Conservation (phyloP, 176 grass and related monocot species). For the Musa beccarii region DNA sequence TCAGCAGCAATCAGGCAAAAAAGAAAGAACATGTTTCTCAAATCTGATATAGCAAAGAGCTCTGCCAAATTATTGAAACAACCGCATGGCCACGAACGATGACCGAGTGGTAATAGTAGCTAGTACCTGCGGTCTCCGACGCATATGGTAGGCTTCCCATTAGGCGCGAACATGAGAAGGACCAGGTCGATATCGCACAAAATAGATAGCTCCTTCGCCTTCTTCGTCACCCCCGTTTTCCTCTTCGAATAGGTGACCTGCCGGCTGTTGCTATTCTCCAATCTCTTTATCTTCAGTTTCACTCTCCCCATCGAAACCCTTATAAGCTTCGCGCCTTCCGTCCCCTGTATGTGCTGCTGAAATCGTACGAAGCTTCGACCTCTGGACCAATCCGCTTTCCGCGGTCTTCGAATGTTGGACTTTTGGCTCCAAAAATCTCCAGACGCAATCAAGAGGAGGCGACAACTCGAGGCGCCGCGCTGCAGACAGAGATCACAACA, state of each 20-base stretch:
- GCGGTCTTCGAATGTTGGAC: too few relatives aligned
- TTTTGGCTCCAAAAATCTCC: neutral
- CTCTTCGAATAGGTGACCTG: slow-evolving; percentile 67
- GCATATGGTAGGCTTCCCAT: slow-evolving; percentile 49
- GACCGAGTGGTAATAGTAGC: neutral
- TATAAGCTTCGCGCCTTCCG: too few relatives aligned
- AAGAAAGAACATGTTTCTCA: too few relatives aligned
- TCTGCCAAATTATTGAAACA: too few relatives aligned
- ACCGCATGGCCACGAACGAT: too few relatives aligned
- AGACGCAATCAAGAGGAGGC: neutral
- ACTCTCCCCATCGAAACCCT: slow-evolving; percentile 54
- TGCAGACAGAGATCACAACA: neutral
- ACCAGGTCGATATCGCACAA: slow-evolving; percentile 60
- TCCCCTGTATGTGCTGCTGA: neutral
- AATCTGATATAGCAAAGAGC: too few relatives aligned
- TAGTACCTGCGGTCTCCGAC: slow-evolving; percentile 35
- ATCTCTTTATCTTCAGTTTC: slow-evolving; percentile 67
- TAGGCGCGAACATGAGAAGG: slow-evolving; percentile 61
- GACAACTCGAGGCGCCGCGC: neutral
- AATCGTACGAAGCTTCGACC: neutral
- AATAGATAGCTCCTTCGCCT: slow-evolving; percentile 63
- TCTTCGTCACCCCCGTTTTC: slow-evolving; percentile 52
- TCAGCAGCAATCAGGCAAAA: too few relatives aligned
- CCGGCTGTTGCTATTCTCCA: slow-evolving; percentile 44
- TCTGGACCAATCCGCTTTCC: too few relatives aligned